These are phyloP conservation scores for Fusarium pilosicola DNA, from an alignment of 2,329 filamentous ascomycete genomes.

Conservation along the genomic window DNA sequence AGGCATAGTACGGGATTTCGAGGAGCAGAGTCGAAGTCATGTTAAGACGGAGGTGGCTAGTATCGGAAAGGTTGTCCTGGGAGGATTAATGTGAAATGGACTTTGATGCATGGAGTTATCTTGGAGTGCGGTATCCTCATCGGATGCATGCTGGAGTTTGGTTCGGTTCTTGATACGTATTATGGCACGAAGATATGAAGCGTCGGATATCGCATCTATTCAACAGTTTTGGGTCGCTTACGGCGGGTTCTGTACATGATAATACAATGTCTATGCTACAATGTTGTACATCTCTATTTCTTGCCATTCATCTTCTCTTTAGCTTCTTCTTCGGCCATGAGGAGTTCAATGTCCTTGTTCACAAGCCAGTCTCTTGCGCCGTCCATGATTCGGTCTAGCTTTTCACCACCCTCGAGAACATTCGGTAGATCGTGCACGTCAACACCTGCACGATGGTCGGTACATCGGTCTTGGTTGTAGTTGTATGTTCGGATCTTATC, in stretches of 20 bases:
- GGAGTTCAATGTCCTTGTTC: constrained; percentile 75
- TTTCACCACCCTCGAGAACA: constrained; percentile 79
- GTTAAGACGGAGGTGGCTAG: constrained; percentile 85
- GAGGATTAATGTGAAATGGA: constrained; percentile 75
- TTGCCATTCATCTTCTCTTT: constrained; percentile 39
- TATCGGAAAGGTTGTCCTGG: constrained; percentile 88
- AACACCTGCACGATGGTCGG: constrained; percentile 84
- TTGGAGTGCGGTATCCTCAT: constrained; percentile 34
- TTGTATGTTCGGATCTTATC: constrained; percentile 98
- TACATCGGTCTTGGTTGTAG: constrained; percentile 78
- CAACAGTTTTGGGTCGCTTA: constrained; percentile 6
- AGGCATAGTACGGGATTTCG: constrained; percentile 90
- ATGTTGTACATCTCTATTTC: constrained; percentile 6
- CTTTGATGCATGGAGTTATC: constrained; percentile 33
- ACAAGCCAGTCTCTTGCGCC: constrained; percentile 81
- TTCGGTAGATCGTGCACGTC: constrained; percentile 84
- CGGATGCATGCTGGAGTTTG: constrained; percentile 36
- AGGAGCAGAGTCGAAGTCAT: constrained; percentile 81
- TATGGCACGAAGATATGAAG: constrained; percentile 22
- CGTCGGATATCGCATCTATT: constrained; percentile 8
- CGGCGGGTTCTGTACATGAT: constrained; percentile 30
- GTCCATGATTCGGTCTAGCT: constrained; percentile 78
- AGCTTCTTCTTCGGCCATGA: constrained; percentile 71
- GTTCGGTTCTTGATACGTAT: constrained; percentile 6
- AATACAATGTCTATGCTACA: constrained; percentile 26